These are phyloP conservation scores for Mucor indicus DNA, from an alignment of 371 early-diverging fungal genomes.

Conservation along the genomic window DNA sequence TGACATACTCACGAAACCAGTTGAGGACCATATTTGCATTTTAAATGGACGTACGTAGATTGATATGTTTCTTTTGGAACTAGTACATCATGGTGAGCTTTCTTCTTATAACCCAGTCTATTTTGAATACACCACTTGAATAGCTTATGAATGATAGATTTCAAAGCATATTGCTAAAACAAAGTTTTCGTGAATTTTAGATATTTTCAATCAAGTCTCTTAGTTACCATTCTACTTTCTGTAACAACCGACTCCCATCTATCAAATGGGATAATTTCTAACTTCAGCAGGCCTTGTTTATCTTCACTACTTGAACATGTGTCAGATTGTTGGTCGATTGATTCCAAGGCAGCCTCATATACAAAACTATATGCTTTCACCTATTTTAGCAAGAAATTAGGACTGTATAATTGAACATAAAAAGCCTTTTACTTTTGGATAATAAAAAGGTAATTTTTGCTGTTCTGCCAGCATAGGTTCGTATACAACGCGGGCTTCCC, in stretches of 20 bases:
- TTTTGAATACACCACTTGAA: conserved; percentile 79
- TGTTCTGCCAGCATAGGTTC: conserved; percentile 8
- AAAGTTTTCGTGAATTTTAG: background rate
- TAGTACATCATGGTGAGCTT: conserved; percentile 67
- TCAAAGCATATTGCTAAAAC: conserved; percentile 57
- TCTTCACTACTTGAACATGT: background rate
- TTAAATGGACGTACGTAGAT: conserved; percentile 59
- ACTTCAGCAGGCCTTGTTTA: conserved; percentile 18
- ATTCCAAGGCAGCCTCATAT: conserved; percentile 9
- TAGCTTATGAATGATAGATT: conserved; percentile 63
- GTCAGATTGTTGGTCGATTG: conserved; percentile 1
- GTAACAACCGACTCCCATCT: conserved; percentile 5
- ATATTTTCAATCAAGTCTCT: background rate
- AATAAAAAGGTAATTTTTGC: conserved; percentile 63
- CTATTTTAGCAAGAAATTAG: conserved; percentile 6
- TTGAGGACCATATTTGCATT: conserved; percentile 61
- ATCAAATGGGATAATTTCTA: conserved; percentile 31
- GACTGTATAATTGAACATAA: background rate
- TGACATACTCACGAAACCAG: conserved; percentile 38
- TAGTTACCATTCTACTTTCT: conserved; percentile 52
- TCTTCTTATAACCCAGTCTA: conserved; percentile 72
- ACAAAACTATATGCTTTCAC: conserved; percentile 46
- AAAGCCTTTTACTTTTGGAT: conserved; percentile 56
- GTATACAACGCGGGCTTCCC: conserved; percentile 22
- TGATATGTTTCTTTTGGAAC: conserved; percentile 68